These are phyloP conservation scores for Penicillium brasilianum DNA, from an alignment of 2,329 filamentous ascomycete species.

Conservation along the genomic window DNA sequence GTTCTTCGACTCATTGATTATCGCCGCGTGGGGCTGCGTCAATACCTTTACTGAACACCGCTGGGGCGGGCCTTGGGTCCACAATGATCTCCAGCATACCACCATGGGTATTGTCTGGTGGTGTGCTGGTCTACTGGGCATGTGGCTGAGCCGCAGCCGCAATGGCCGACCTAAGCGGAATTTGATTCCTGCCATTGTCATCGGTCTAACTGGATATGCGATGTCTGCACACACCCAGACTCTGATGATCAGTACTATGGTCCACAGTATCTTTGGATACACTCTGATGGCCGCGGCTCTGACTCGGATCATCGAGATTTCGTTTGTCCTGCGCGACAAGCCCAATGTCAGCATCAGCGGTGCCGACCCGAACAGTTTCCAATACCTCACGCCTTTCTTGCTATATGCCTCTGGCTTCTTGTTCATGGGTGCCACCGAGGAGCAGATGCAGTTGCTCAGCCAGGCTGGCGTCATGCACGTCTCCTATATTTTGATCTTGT, in stretches of 20 bases:
- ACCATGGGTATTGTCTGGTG: slow-evolving; percentile 99
- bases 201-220: slow-evolving; percentile 89
- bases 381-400: slow-evolving; percentile 73
- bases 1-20: slow-evolving; percentile 91
- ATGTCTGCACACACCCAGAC: slow-evolving; percentile 93
- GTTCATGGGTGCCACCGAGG: slow-evolving; percentile 97
- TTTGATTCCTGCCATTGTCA: slow-evolving; percentile 88
- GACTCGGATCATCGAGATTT: slow-evolving; percentile 85
- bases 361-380: slow-evolving; percentile 72
- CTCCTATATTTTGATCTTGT: slow-evolving; percentile 89
- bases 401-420: slow-evolving; percentile 91
- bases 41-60: slow-evolving; percentile 98
- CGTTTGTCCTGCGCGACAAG: slow-evolving; percentile 80
- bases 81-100: slow-evolving; percentile 95
- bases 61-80: slow-evolving; percentile 87
- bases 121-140: slow-evolving; percentile 85
- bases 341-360: slow-evolving; percentile 69
- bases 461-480: slow-evolving; percentile 81
- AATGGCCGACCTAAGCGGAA: slow-evolving; percentile 89
- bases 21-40: slow-evolving; percentile 93
- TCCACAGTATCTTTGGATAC: slow-evolving; percentile 90
- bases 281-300: slow-evolving; percentile 89
- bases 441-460: slow-evolving; percentile 84
- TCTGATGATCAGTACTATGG: slow-evolving; percentile 80
- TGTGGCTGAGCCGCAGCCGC: slow-evolving; percentile 87